Evolutionary conservation across 768 basidiomycete genomes (phyloP).

Genomic region (Collybiopsis confluens): DNA sequence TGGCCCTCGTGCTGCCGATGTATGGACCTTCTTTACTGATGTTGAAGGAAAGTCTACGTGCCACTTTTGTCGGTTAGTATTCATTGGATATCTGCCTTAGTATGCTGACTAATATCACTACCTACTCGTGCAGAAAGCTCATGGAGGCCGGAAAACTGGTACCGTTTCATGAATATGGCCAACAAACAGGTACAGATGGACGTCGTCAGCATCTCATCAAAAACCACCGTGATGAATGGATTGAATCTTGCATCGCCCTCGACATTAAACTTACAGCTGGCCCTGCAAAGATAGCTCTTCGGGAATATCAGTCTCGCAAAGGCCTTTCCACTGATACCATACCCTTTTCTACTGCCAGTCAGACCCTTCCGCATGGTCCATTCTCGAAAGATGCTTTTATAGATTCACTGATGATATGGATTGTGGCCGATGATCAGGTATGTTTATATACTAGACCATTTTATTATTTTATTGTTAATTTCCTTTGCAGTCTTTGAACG

Average conservation of each 20-base stretch:
- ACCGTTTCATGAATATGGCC: neutral
- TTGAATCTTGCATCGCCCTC: conserved; percentile 16
- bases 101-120: neutral
- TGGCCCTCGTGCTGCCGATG: neutral
- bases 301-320: conserved; percentile 9
- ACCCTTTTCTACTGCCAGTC: neutral
- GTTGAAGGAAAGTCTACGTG: neutral
- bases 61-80: neutral
- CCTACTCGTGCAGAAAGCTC: neutral
- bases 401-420: conserved; percentile 23
- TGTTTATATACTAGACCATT: conserved; percentile 1
- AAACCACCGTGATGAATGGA: conserved; percentile 4
- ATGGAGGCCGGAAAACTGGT: neutral
- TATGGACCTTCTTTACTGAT: neutral
- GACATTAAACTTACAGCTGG: conserved; percentile 18
- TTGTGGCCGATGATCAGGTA: conserved; percentile 26
- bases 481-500: conserved; percentile 16
- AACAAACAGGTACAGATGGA: neutral
- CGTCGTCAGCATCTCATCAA: neutral
- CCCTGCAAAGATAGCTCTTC: conserved; percentile 14
- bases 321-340: conserved; percentile 1
- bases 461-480: neutral
- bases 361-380: neutral
- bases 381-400: conserved; percentile 23
- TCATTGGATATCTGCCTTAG: neutral